Evolutionary conservation across 441 rosid species (phyloP).

Genomic region (Erodium moschatum): DNA sequence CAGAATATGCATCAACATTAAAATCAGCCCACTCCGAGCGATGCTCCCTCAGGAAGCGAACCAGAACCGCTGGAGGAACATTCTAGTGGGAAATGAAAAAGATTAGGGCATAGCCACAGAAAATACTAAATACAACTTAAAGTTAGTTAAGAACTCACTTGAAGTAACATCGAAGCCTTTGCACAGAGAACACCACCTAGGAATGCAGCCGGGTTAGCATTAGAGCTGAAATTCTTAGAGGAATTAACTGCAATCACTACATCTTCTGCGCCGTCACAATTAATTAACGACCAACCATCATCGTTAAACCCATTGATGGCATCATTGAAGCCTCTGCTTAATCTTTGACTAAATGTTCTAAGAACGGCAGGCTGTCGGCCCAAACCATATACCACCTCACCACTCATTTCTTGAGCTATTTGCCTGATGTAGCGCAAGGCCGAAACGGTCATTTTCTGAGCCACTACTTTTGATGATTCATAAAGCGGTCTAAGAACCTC

Average conservation of each 20-base stretch:
- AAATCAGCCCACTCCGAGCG: constrained; percentile 99
- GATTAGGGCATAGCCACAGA: neutral
- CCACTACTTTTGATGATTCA: constrained; percentile 81
- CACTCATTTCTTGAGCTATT: constrained; percentile 89
- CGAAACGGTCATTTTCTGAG: constrained; percentile 83
- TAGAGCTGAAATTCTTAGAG: constrained; percentile 47
- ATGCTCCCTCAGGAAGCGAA: constrained; percentile 89
- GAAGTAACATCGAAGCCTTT: constrained; percentile 93
- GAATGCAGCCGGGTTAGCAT: constrained; percentile 44
- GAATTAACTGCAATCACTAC: constrained; percentile 69
- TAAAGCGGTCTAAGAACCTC: constrained; percentile 93
- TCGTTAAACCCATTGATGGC: constrained; percentile 88
- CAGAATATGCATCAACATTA: constrained; percentile 90
- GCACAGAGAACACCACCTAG: constrained; percentile 95
- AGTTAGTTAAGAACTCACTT: constrained; percentile 37
- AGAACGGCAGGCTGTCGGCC: constrained; percentile 95
- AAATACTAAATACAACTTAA: too few relatives aligned
- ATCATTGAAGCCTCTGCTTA: constrained; percentile 95
- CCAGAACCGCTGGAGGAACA: constrained; percentile 87
- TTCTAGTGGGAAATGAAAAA: constrained; percentile 36
- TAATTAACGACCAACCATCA: constrained; percentile 81
- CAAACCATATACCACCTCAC: constrained; percentile 80
- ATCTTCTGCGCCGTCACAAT: constrained; percentile 82
- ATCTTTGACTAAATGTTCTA: constrained; percentile 83
- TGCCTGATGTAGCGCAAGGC: constrained; percentile 80